phyloP scores from a whole-genome alignment of 768 basidiomycete species.

The Suillus subluteus region DNA sequence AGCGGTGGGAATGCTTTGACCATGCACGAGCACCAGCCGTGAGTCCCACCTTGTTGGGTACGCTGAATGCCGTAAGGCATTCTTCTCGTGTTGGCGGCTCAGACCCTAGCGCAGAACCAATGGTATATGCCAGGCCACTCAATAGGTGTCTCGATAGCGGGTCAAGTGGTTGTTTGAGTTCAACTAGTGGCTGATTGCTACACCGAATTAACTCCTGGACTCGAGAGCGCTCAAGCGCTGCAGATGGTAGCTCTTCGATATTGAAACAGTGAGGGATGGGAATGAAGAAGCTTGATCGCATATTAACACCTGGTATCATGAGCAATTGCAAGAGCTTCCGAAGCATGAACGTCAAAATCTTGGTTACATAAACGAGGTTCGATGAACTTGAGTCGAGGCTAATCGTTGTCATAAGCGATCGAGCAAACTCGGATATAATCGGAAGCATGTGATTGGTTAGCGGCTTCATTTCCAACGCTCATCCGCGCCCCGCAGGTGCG shows the following conservation, averaged over 20 bases:
- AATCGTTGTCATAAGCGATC: not conserved
- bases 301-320: not conserved
- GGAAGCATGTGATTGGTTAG: slow-evolving; percentile 6
- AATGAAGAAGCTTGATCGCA: slow-evolving; percentile 11
- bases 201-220: slow-evolving; percentile 25
- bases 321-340: not conserved
- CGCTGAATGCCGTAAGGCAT: slow-evolving; percentile 55
- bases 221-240: slow-evolving; percentile 40
- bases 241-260: slow-evolving; percentile 48
- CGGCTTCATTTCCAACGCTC: not conserved
- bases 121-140: slow-evolving; percentile 59
- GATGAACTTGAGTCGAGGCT: not conserved
- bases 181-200: slow-evolving; percentile 19
- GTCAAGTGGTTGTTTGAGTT: slow-evolving; percentile 21
- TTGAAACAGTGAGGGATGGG: slow-evolving; percentile 44
- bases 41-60: slow-evolving; percentile 52
- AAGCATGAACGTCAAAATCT: not conserved
- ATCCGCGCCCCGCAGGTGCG: not conserved
- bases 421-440: not conserved
- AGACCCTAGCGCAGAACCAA: slow-evolving; percentile 59
- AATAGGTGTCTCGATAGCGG: slow-evolving; percentile 49
- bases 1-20: slow-evolving; percentile 68
- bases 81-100: slow-evolving; percentile 50
- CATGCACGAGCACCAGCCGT: slow-evolving; percentile 66
- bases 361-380: too few species aligned